These are phyloP conservation scores for Furcasterigmium furcatum DNA, from an alignment of 2,329 filamentous ascomycete species.

Conservation along the genomic window DNA sequence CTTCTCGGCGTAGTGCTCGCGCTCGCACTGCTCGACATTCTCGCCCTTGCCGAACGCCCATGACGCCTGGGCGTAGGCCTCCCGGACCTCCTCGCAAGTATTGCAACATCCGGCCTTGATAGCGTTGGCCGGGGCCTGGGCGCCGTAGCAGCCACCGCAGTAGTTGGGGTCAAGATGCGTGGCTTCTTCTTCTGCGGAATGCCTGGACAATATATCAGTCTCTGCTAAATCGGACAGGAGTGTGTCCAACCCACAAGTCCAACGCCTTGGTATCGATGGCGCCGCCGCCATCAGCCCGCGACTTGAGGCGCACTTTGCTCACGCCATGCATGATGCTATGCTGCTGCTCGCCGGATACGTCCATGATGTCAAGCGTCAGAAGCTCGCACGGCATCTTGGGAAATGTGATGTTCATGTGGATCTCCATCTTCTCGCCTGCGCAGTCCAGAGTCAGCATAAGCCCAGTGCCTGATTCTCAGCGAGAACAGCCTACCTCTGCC, in stretches of 20 bases:
- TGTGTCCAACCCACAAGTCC: conserved; percentile 51
- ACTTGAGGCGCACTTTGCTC: conserved; percentile 79
- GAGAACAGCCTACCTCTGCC: conserved; percentile 66
- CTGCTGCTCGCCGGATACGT: conserved; percentile 95
- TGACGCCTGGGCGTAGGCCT: conserved; percentile 83
- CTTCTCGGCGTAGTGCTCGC: conserved; percentile 89
- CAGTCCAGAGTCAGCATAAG: conserved; percentile 3
- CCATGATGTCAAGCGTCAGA: conserved; percentile 96
- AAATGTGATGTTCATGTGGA: conserved; percentile 96
- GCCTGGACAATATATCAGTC: conserved; percentile 37
- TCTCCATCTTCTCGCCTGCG: conserved; percentile 95
- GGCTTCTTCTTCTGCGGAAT: conserved; percentile 64
- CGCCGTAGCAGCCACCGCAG: conserved; percentile 92
- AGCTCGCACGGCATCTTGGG: conserved; percentile 92
- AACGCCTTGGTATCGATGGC: conserved; percentile 70
- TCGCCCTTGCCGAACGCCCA: conserved; percentile 96
- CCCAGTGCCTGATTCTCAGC: background rate
- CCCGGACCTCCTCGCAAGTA: conserved; percentile 93
- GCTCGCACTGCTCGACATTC: conserved; percentile 89
- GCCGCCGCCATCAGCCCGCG: conserved; percentile 69
- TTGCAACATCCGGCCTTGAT: conserved; percentile 90
- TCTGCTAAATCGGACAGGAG: conserved; percentile 11
- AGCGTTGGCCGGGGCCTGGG: conserved; percentile 66
- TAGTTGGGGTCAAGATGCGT: conserved; percentile 85
- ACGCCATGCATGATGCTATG: conserved; percentile 91